Conservation (phyloP, 1,284 basidiomycete genomes). For the Naganishia sp. region DNA sequence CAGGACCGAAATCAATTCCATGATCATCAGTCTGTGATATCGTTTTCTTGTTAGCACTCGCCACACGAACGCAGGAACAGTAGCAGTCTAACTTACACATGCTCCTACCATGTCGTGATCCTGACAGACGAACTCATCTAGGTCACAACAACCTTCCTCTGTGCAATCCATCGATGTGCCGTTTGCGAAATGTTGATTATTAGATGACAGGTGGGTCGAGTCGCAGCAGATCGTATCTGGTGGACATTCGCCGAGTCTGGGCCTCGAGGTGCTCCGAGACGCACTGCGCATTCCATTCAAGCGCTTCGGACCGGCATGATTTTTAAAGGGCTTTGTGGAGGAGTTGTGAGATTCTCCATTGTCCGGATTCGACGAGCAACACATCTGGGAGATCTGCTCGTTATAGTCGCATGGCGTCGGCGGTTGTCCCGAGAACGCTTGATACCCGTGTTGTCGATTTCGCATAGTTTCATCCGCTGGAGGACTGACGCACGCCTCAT, state of each 20-base stretch:
- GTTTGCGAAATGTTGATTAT: not conserved
- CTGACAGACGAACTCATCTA: slow-evolving; percentile 22
- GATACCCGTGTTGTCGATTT: slow-evolving; percentile 10
- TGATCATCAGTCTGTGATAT: slow-evolving; percentile 8
- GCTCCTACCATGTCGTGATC: slow-evolving; percentile 24
- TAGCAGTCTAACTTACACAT: not conserved
- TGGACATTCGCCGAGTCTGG: slow-evolving; percentile 3
- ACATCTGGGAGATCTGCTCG: not conserved
- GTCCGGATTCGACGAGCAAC: too few species aligned
- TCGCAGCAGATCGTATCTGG: slow-evolving; percentile 15
- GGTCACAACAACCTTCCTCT: slow-evolving; percentile 21
- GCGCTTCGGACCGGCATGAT: too few species aligned
- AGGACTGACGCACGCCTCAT: slow-evolving; percentile 22
- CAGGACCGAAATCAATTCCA: slow-evolving; percentile 4
- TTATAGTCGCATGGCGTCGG: not conserved
- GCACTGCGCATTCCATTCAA: too few species aligned
- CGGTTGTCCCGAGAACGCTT: not conserved
- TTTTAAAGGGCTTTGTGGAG: too few species aligned
- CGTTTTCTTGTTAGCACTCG: not conserved
- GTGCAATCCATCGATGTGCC: slow-evolving; percentile 14
- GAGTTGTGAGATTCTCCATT: too few species aligned
- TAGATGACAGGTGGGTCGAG: not conserved
- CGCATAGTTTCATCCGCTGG: not conserved
- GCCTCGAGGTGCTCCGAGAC: too few species aligned
- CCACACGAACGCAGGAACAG: not conserved